phyloP scores from a whole-genome alignment of 2,329 filamentous ascomycete genomes.

The Orbilia brochopaga region DNA sequence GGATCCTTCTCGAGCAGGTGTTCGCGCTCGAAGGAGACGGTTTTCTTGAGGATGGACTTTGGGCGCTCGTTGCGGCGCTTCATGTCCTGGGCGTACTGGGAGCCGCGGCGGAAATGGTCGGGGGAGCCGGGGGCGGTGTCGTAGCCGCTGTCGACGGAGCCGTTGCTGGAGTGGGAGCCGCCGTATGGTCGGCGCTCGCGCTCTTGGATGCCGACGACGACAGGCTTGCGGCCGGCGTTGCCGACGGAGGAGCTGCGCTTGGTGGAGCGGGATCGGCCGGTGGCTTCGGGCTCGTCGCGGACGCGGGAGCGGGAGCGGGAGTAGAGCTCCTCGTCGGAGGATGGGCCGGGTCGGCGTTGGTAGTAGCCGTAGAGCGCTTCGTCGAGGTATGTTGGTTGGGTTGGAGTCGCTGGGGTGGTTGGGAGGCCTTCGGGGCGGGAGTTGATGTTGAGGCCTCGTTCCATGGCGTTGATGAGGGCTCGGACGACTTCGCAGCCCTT shows the following conservation, averaged over 20 bases:
- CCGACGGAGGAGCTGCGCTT: constrained; percentile 47
- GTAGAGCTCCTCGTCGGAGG: constrained; percentile 48
- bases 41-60: constrained; percentile 49
- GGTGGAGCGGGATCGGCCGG: constrained; percentile 36
- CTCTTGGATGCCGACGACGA: constrained; percentile 46
- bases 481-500: constrained; percentile 50
- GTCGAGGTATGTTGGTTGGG: constrained; percentile 26
- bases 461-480: constrained; percentile 46
- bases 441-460: constrained; percentile 40
- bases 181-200: constrained; percentile 49
- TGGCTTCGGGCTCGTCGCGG: constrained; percentile 37
- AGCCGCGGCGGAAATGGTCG: constrained; percentile 41
- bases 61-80: constrained; percentile 47
- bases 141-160: constrained; percentile 46
- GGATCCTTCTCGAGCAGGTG: constrained; percentile 47
- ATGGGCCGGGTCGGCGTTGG: constrained; percentile 43
- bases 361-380: constrained; percentile 32
- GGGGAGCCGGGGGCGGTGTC: constrained; percentile 44
- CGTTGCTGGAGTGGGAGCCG: constrained; percentile 43
- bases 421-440: constrained; percentile 29
- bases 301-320: constrained; percentile 46
- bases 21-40: constrained; percentile 43
- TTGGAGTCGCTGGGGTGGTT: constrained; percentile 31
- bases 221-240: constrained; percentile 48
- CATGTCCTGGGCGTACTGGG: constrained; percentile 49